These are phyloP conservation scores for Schizothecium vesticola DNA, from an alignment of 495 filamentous ascomycete genomes.

Conservation along the genomic window DNA sequence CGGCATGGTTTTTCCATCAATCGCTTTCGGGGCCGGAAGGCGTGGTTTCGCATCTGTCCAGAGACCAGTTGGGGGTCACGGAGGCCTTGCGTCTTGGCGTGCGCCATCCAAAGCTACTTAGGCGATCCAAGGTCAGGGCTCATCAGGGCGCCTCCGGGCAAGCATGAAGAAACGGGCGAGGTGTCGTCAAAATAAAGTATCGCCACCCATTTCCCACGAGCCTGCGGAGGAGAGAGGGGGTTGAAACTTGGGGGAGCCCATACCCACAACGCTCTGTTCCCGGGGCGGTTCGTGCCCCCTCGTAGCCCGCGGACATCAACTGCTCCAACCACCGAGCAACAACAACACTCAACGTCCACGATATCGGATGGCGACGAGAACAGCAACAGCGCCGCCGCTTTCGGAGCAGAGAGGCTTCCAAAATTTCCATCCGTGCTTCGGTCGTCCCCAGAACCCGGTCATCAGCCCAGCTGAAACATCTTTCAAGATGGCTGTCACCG, in stretches of 20 bases:
- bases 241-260: too few relatives aligned
- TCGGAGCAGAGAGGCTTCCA: neutral
- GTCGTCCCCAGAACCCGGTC: neutral
- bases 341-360: neutral
- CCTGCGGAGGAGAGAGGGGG: neutral
- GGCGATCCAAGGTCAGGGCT: neutral
- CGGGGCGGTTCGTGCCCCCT: neutral
- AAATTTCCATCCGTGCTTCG: neutral
- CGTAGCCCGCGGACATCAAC: neutral
- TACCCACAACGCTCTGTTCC: neutral
- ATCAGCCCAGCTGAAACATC: neutral
- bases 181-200: slow-evolving; percentile 12
- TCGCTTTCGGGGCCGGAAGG: neutral
- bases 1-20: too few relatives aligned
- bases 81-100: neutral
- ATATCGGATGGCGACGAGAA: neutral
- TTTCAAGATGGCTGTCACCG: neutral
- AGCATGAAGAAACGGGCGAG: neutral
- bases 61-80: neutral
- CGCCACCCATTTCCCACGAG: neutral
- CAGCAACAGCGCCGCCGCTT: neutral
- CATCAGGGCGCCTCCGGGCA: neutral
- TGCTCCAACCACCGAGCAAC: neutral
- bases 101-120: too few relatives aligned
- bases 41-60: neutral